phyloP scores from a whole-genome alignment of 2,329 filamentous ascomycete species.

The Colletotrichum musicola region DNA sequence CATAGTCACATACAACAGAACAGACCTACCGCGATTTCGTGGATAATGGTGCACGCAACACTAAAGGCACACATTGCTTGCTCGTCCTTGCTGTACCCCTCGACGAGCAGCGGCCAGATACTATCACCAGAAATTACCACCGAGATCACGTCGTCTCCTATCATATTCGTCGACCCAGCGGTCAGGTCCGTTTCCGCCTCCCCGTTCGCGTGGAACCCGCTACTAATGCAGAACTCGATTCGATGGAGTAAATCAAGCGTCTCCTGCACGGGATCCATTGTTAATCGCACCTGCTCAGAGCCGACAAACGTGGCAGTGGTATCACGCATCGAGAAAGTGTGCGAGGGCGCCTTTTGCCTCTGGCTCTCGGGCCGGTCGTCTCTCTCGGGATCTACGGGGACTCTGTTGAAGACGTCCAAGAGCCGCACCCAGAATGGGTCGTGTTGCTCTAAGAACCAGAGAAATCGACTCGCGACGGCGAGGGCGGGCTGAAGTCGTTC shows the following conservation, averaged over 20 bases:
- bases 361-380: constrained; percentile 33
- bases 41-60: constrained; percentile 43
- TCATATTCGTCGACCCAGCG: neutral
- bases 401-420: constrained; percentile 44
- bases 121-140: constrained; percentile 39
- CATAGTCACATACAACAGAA: neutral
- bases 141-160: constrained; percentile 1
- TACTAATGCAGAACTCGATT: constrained; percentile 16
- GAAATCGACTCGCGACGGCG: constrained; percentile 43
- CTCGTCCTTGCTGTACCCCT: constrained; percentile 43
- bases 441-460: constrained; percentile 29
- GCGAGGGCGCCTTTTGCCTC: neutral
- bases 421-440: constrained; percentile 42
- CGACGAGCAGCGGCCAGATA: constrained; percentile 44
- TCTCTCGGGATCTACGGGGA: constrained; percentile 23
- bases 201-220: constrained; percentile 1
- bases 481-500: constrained; percentile 46
- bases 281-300: neutral
- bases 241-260: neutral
- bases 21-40: constrained; percentile 47
- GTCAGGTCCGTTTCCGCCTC: neutral
- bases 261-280: neutral
- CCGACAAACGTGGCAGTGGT: neutral
- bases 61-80: constrained; percentile 42
- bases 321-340: neutral